Evolutionary conservation across 805 yeast genomes (phyloP).

Genomic region (Ogataea naganishii): DNA sequence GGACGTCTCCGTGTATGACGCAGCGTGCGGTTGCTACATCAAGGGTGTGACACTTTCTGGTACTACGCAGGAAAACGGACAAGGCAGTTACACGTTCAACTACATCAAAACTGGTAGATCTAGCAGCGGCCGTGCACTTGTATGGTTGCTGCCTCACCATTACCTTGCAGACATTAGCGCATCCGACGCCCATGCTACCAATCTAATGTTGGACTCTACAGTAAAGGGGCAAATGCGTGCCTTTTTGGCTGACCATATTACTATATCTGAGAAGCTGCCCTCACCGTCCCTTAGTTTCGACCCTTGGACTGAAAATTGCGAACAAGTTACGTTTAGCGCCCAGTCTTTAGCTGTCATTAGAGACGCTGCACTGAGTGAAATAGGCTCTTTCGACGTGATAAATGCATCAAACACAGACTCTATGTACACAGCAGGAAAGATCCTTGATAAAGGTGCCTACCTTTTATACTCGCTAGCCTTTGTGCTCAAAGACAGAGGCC

Average conservation of each 20-base stretch:
- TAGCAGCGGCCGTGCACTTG: slow-evolving; percentile 17
- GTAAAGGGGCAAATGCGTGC: slow-evolving; percentile 47
- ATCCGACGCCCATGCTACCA: slow-evolving; percentile 14
- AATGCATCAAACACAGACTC: slow-evolving; percentile 64
- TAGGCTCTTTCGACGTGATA: slow-evolving; percentile 40
- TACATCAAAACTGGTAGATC: slow-evolving; percentile 21
- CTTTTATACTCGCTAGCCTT: slow-evolving; percentile 65
- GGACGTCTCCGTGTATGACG: slow-evolving; percentile 40
- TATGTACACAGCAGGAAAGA: slow-evolving; percentile 87
- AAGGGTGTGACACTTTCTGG: slow-evolving; percentile 36
- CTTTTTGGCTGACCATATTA: slow-evolving; percentile 25
- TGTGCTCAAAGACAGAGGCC: slow-evolving; percentile 45
- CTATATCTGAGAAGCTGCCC: slow-evolving; percentile 20
- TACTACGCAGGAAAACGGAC: slow-evolving; percentile 19
- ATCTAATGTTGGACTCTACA: slow-evolving; percentile 37
- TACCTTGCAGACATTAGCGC: slow-evolving; percentile 26
- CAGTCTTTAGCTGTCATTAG: slow-evolving; percentile 32
- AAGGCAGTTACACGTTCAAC: slow-evolving; percentile 28
- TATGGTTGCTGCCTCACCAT: slow-evolving; percentile 50
- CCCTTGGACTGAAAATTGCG: slow-evolving; percentile 48
- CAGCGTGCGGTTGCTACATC: slow-evolving; percentile 63
- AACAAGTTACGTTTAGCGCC: slow-evolving; percentile 25
- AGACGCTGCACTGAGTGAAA: slow-evolving; percentile 43
- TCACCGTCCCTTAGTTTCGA: slow-evolving; percentile 31
- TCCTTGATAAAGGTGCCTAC: slow-evolving; percentile 84